Conservation (phyloP, 2,329 filamentous ascomycete genomes). For the Penicillium sp. region DNA sequence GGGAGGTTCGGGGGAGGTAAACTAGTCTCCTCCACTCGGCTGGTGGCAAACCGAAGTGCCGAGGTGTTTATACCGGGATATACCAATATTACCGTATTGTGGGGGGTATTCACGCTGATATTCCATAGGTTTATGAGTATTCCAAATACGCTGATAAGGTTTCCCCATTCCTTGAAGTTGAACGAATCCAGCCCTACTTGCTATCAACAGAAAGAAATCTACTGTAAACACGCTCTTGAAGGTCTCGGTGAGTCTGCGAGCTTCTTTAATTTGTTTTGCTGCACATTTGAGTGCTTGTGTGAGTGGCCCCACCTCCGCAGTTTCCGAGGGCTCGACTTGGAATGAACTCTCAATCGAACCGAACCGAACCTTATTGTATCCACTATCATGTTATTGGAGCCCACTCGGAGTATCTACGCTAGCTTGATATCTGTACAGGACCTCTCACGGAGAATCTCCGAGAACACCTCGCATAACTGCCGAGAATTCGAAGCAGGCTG, state of each 20-base stretch:
- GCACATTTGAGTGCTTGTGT: background rate
- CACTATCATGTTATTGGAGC: background rate
- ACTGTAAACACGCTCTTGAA: background rate
- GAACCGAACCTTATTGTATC: slow-evolving; percentile 5
- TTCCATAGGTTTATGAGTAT: background rate
- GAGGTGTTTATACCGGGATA: background rate
- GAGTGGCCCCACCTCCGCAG: background rate
- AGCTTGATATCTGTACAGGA: background rate
- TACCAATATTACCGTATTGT: background rate
- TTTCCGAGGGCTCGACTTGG: background rate
- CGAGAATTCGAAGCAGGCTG: background rate
- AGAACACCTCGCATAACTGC: background rate
- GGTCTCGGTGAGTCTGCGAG: background rate
- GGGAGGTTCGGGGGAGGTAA: background rate
- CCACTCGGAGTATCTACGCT: background rate
- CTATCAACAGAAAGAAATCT: background rate
- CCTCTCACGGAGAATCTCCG: background rate
- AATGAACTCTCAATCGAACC: background rate
- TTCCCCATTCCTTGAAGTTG: background rate
- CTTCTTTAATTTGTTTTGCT: background rate
- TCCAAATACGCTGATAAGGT: background rate
- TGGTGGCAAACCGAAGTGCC: background rate
- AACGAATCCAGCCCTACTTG: background rate
- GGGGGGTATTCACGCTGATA: background rate
- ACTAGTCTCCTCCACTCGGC: background rate